A percentile compares a stretch with the other conserved stretches of the same genome.
phyloP scores from a whole-genome alignment of 108 stramenopile species.

The Chaetoceros muelleri region DNA sequence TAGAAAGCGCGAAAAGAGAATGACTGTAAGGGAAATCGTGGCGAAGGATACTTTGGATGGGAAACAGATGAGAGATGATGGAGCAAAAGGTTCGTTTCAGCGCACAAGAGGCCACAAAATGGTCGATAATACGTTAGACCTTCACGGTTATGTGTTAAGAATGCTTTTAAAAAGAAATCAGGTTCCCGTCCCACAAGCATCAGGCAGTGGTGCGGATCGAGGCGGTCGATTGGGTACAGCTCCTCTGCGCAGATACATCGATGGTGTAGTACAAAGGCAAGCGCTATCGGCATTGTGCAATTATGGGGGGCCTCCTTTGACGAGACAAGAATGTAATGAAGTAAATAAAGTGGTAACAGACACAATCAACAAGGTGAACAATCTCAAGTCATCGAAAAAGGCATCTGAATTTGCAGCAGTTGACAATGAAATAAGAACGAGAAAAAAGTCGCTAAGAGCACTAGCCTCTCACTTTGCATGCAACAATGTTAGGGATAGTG shows the following conservation, averaged over 20 bases:
- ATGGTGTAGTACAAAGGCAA: conserved; percentile 71
- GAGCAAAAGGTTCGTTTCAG: conserved; percentile 36
- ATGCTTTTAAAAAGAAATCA: conserved; percentile 31
- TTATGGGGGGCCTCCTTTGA: conserved; percentile 47
- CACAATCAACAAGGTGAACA: conserved; percentile 34
- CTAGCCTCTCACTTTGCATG: conserved; percentile 20
- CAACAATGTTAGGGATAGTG: conserved; percentile 13
- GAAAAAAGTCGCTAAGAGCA: not conserved
- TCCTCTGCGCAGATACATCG: conserved; percentile 74
- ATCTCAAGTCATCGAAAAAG: conserved; percentile 27
- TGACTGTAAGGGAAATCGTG: conserved; percentile 38
- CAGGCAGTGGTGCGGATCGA: conserved; percentile 37
- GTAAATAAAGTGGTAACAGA: conserved; percentile 35
- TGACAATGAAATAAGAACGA: conserved; percentile 3
- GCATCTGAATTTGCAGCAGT: not conserved
- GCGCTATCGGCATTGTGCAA: conserved; percentile 53
- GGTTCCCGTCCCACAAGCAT: conserved; percentile 40
- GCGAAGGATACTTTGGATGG: conserved; percentile 17
- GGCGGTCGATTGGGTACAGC: conserved; percentile 64
- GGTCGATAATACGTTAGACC: conserved; percentile 62
- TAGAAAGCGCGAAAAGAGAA: conserved; percentile 44
- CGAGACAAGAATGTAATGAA: conserved; percentile 40
- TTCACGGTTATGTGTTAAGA: conserved; percentile 42
- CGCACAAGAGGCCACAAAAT: conserved; percentile 60
- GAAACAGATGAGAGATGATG: conserved; percentile 30